A percentile compares a stretch with the other conserved stretches of the same genome.
Evolutionary conservation across 2,329 filamentous ascomycete genomes (phyloP).

Genomic region (Pseudogymnoascus sp.): DNA sequence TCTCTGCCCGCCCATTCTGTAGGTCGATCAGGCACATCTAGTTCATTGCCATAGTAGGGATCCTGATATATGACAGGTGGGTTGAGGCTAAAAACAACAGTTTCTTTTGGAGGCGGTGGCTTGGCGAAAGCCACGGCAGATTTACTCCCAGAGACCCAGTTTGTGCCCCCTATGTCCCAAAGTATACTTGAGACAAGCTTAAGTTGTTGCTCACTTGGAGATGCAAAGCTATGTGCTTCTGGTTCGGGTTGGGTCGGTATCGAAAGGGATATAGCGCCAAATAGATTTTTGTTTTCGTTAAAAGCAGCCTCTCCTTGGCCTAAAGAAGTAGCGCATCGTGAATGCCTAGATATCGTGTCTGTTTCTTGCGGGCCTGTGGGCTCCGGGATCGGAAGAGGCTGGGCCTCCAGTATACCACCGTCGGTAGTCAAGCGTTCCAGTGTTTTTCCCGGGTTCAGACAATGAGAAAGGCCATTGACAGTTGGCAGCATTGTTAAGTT

Average conservation of each 20-base stretch:
- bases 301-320: background rate
- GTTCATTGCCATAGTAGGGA: constrained; percentile 76
- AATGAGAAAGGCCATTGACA: background rate
- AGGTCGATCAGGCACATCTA: constrained; percentile 68
- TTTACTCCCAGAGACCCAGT: background rate
- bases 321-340: background rate
- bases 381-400: background rate
- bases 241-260: background rate
- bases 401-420: background rate
- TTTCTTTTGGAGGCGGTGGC: constrained; percentile 36
- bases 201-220: background rate
- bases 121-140: constrained; percentile 14
- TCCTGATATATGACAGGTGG: constrained; percentile 74
- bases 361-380: background rate
- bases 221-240: background rate
- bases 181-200: background rate
- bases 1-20: constrained; percentile 84
- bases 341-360: background rate
- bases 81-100: constrained; percentile 50
- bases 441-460: background rate
- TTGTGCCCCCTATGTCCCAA: background rate
- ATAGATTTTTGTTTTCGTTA: background rate
- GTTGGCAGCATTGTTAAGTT: background rate
- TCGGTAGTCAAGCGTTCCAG: background rate
- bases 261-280: background rate